Evolutionary conservation across 768 basidiomycete species (phyloP), one percentile per base, ranked within the genome.

Genomic region (Kwoniella heveanensis): DNA sequence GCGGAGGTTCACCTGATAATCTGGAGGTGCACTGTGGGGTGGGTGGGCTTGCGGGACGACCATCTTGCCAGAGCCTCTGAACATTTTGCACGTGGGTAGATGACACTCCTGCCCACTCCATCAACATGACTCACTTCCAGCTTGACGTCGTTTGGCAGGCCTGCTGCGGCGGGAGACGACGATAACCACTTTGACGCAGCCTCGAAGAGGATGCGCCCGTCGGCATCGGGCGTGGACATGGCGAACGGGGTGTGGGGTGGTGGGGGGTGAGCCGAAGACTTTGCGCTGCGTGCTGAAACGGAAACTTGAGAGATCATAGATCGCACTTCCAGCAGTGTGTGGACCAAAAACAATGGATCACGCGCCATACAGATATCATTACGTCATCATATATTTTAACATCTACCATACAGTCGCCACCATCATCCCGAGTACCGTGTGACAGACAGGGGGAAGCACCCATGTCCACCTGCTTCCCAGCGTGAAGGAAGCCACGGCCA

Each of bases 101-200:
- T n/a, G n/a, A n/a, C n/a, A n/a, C n/a, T n/a, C n/a, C n/a, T n/a
- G n/a, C n/a, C n/a, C n/a, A n/a, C n/a, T n/a, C n/a, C n/a, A n/a
- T n/a, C n/a, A n/a, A n/a, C n/a, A n/a, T n/a, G n/a, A 7, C 68
- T 29, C 44, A 78, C 76, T 69, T 79, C 78, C 0, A 79, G 64
- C 60, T 79, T 78, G 26, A 59, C 56, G 3, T 77, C 77, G 30
- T 69, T 79, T 0, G 77, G 56, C 6, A 76, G 65, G 36, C 50
- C 64, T 9, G 77, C 77, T n/a, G 74, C 76, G 4, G 72, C 59
- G 12, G 78, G 75, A 27, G 62, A 68, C 1, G 69, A 53, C 9
- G 76, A 66, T 1, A 80, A 57, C 73, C 73, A 78, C 15, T 48
- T 30, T 24, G 76, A 66, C 0, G 75, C 73, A 13, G 67, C 65